A percentile compares a stretch with the other conserved stretches of the same genome.
Conservation (phyloP, 2,329 filamentous ascomycete genomes). For the Exophiala oligosperma region DNA sequence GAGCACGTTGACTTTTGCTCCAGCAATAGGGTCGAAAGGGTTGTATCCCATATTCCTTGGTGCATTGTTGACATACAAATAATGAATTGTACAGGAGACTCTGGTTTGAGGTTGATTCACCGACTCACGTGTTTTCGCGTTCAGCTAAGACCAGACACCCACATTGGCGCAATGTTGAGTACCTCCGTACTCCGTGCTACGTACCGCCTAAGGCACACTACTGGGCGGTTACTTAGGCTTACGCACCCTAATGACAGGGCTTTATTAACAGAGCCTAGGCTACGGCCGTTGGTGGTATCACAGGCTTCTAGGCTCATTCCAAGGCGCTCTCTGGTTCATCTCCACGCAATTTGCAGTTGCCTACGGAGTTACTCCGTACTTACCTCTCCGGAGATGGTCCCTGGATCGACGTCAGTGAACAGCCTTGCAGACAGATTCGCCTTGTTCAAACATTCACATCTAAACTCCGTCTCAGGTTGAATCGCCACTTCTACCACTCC, state of each 20-base stretch:
- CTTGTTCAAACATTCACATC: neutral
- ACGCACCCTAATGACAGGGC: too few species aligned
- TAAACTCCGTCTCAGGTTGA: neutral
- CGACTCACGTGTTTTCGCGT: neutral
- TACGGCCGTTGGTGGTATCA: too few species aligned
- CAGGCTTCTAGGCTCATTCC: neutral
- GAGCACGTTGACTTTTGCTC: slow-evolving; percentile 84
- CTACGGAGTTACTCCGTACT: too few species aligned
- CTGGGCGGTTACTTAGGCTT: too few species aligned
- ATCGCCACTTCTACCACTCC: neutral
- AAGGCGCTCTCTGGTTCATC: neutral
- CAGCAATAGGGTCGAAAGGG: slow-evolving; percentile 84
- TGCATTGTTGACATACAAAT: too few species aligned
- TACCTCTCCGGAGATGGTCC: neutral
- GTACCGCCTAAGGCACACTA: too few species aligned
- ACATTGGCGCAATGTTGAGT: too few species aligned
- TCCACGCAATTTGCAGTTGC: too few species aligned
- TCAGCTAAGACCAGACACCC: neutral
- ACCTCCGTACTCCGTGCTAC: too few species aligned
- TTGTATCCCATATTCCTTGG: slow-evolving; percentile 73
- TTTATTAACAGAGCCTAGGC: neutral
- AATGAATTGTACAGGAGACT: neutral
- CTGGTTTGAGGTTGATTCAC: neutral
- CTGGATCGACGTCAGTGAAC: neutral
- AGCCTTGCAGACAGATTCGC: neutral